Evolutionary conservation across 2,329 filamentous ascomycete genomes (phyloP).

Genomic region (Dactylellina leptospora): DNA sequence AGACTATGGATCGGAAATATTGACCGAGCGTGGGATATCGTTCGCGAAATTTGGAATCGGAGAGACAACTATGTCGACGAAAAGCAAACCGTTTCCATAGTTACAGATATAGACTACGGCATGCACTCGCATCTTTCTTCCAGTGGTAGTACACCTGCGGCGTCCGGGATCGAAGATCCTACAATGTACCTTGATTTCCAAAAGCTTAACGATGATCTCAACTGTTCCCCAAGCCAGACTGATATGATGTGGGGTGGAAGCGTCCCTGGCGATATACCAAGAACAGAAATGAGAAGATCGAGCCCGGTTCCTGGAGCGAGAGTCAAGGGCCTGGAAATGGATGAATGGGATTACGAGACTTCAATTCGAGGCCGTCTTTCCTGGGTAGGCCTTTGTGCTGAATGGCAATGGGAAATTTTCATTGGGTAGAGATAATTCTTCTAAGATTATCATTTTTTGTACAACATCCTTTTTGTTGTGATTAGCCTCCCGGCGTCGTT

Average conservation of each 20-base stretch:
- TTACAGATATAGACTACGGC: slow-evolving; percentile 61
- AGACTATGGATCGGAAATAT: slow-evolving; percentile 74
- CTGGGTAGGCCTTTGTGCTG: slow-evolving; percentile 48
- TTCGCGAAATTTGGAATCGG: slow-evolving; percentile 73
- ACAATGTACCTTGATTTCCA: slow-evolving; percentile 53
- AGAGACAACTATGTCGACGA: slow-evolving; percentile 64
- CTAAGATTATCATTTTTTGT: not conserved
- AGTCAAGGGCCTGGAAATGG: slow-evolving; percentile 46
- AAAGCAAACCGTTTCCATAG: slow-evolving; percentile 56
- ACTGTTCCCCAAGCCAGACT: slow-evolving; percentile 24
- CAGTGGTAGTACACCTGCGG: slow-evolving; percentile 41
- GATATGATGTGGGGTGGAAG: slow-evolving; percentile 48
- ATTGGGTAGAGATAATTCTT: slow-evolving; percentile 25
- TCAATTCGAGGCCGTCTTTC: slow-evolving; percentile 49
- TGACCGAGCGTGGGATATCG: slow-evolving; percentile 71
- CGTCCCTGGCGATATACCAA: slow-evolving; percentile 4
- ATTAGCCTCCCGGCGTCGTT: no score
- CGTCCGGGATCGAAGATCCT: slow-evolving; percentile 42
- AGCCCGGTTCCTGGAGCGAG: slow-evolving; percentile 41
- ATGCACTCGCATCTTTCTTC: slow-evolving; percentile 55
- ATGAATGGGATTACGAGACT: slow-evolving; percentile 52
- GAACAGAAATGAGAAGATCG: slow-evolving; percentile 25
- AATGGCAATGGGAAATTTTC: slow-evolving; percentile 52
- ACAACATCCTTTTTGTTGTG: not conserved
- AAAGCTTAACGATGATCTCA: slow-evolving; percentile 42